A percentile compares a stretch with the other conserved stretches of the same genome.
These are phyloP conservation scores for Penstemon eatonii DNA, from an alignment of 257 asterid species.

Conservation along the genomic window DNA sequence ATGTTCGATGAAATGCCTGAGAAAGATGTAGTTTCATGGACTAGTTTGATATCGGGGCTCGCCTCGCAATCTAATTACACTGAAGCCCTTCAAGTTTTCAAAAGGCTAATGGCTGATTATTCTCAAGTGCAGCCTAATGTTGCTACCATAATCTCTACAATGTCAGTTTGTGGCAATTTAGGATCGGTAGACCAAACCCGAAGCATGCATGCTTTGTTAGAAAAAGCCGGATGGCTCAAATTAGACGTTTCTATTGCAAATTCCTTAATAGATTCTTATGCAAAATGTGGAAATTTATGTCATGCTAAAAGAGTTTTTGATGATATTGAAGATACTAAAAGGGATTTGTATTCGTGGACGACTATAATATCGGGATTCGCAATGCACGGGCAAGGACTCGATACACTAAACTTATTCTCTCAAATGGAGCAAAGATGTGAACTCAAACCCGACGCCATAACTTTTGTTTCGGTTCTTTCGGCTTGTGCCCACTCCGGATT, in stretches of 20 bases:
- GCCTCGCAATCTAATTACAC: slow-evolving; percentile 31
- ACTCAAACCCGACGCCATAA: slow-evolving; percentile 44
- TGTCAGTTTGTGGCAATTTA: slow-evolving; percentile 52
- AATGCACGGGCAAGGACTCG: slow-evolving; percentile 44
- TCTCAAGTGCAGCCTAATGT: slow-evolving; percentile 29
- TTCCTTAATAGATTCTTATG: slow-evolving; percentile 49
- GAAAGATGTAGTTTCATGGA: slow-evolving; percentile 56
- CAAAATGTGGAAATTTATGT: slow-evolving; percentile 47
- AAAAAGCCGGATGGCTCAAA: slow-evolving; percentile 49
- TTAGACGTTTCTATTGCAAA: slow-evolving; percentile 33
- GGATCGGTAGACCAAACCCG: slow-evolving; percentile 41
- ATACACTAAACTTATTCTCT: slow-evolving; percentile 35
- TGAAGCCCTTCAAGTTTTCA: slow-evolving; percentile 38
- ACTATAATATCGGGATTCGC: slow-evolving; percentile 56
- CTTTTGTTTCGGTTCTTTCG: slow-evolving; percentile 43
- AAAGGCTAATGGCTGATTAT: slow-evolving; percentile 27
- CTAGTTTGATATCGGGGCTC: slow-evolving; percentile 55
- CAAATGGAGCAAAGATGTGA: slow-evolving; percentile 35
- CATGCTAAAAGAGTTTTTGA: slow-evolving; percentile 34
- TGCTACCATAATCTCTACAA: slow-evolving; percentile 39
- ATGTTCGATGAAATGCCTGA: slow-evolving; percentile 56
- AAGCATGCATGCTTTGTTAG: slow-evolving; percentile 42
- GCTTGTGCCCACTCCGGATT: slow-evolving; percentile 57
- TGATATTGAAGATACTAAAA: slow-evolving; percentile 19
- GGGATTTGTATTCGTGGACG: slow-evolving; percentile 58